These are phyloP conservation scores for Globisporangium sylvaticum DNA, from an alignment of 352 stramenopile species.

Conservation along the genomic window DNA sequence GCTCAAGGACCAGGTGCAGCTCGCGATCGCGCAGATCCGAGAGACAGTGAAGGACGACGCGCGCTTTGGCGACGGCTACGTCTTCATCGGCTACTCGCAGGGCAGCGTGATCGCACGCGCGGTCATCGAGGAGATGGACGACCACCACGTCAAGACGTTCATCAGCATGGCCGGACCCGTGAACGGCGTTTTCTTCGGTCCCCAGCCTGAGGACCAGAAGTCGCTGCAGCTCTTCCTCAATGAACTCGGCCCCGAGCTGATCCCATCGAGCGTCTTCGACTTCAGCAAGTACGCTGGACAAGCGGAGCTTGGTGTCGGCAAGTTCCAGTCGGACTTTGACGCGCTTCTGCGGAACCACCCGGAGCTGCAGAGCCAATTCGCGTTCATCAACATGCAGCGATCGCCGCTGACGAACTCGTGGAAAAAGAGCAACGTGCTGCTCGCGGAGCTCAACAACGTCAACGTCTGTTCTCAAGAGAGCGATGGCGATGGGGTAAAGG, in stretches of 20 bases:
- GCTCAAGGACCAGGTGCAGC: conserved; percentile 29
- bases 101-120: conserved; percentile 35
- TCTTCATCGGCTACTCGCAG: conserved; percentile 49
- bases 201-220: conserved; percentile 19
- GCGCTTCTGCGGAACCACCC: conserved; percentile 15
- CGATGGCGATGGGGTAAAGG: conserved; percentile 7
- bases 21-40: conserved; percentile 37
- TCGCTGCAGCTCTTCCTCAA: conserved; percentile 16
- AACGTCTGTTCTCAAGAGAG: too few relatives aligned
- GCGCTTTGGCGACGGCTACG: conserved; percentile 31
- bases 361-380: conserved; percentile 18
- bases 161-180: conserved; percentile 35
- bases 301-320: conserved; percentile 18
- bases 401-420: conserved; percentile 21
- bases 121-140: conserved; percentile 55
- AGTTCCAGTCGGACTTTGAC: conserved; percentile 32
- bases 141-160: conserved; percentile 44
- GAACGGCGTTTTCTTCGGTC: conserved; percentile 52
- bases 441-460: conserved; percentile 28
- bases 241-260: conserved; percentile 17
- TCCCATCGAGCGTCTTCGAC: conserved; percentile 23
- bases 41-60: conserved; percentile 18
- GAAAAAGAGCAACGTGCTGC: conserved; percentile 19
- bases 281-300: conserved; percentile 24
- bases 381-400: conserved; percentile 24